Evolutionary conservation across 2,329 filamentous ascomycete genomes (phyloP).

Genomic region (Cadophora sp.): DNA sequence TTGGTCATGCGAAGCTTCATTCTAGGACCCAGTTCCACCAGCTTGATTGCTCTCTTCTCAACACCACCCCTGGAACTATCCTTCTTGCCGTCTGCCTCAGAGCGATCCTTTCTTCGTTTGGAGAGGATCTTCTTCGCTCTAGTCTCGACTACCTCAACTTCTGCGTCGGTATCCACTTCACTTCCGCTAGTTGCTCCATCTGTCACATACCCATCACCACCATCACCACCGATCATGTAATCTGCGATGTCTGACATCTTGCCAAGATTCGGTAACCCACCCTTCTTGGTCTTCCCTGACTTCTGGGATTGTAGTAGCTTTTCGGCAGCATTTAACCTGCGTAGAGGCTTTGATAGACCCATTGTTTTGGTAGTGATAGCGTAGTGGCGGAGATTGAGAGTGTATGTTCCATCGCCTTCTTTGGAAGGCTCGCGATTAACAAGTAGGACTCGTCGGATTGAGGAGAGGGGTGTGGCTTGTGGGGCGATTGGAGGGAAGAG

Average conservation of each 20-base stretch:
- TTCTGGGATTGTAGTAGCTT: conserved; percentile 65
- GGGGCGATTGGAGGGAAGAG: conserved; percentile 96
- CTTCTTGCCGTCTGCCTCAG: conserved; percentile 52
- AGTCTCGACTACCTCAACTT: conserved; percentile 82
- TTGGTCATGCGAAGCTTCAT: conserved; percentile 91
- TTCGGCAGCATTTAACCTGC: conserved; percentile 85
- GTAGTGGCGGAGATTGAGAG: conserved; percentile 90
- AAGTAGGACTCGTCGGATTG: conserved; percentile 90
- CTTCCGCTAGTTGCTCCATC: conserved; percentile 80
- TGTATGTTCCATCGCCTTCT: conserved; percentile 69
- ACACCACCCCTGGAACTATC: conserved; percentile 47
- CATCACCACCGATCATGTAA: conserved; percentile 86
- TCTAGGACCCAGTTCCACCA: conserved; percentile 90
- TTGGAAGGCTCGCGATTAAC: conserved; percentile 77
- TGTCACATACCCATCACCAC: conserved; percentile 82
- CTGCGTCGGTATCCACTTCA: conserved; percentile 91
- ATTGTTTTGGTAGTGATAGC: conserved; percentile 90
- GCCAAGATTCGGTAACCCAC: conserved; percentile 84
- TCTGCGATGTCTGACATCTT: conserved; percentile 93
- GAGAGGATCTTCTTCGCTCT: conserved; percentile 67
- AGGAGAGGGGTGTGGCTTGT: conserved; percentile 84
- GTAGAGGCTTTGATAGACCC: conserved; percentile 82
- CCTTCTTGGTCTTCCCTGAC: conserved; percentile 66
- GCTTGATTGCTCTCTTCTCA: conserved; percentile 86
- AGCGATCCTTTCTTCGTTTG: conserved; percentile 50